Evolutionary conservation across 805 yeast genomes (phyloP).

Genomic region (Cyberlindnera maclurae): DNA sequence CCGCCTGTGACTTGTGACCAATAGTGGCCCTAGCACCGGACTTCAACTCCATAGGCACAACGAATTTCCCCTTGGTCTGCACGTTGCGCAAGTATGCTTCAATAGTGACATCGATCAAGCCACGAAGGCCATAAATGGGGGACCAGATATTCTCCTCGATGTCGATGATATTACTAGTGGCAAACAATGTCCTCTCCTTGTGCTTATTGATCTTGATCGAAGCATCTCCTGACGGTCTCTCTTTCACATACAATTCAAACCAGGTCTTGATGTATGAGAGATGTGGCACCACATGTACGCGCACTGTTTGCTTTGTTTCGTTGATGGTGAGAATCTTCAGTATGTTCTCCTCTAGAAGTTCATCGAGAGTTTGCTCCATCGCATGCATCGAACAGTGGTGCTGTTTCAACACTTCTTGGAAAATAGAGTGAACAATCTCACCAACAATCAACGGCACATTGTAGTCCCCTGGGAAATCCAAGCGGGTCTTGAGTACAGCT

Average conservation of each 20-base stretch:
- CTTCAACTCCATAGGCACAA: conserved; percentile 84
- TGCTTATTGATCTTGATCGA: conserved; percentile 23
- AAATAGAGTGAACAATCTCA: conserved; percentile 67
- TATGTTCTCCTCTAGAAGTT: conserved; percentile 34
- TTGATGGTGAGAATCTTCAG: conserved; percentile 52
- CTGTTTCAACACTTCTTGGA: conserved; percentile 44
- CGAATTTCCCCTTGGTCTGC: conserved; percentile 33
- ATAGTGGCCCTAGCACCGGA: conserved; percentile 63
- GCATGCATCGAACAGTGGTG: conserved; percentile 23
- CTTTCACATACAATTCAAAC: conserved; percentile 39
- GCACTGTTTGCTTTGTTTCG: conserved; percentile 38
- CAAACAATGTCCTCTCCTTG: conserved; percentile 32
- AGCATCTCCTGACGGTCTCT: conserved; percentile 21
- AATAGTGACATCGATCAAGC: conserved; percentile 82
- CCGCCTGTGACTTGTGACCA: conserved; percentile 79
- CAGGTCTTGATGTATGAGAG: conserved; percentile 45
- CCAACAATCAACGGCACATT: conserved; percentile 73
- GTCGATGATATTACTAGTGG: conserved; percentile 63
- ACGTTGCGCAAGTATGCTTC: conserved; percentile 43
- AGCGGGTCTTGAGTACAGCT: conserved; percentile 51
- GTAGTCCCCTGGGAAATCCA: conserved; percentile 57
- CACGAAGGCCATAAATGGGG: conserved; percentile 82
- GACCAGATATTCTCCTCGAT: conserved; percentile 92
- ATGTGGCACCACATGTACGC: conserved; percentile 38
- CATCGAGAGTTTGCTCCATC: conserved; percentile 29